Evolutionary conservation across 2,329 filamentous ascomycete species (phyloP).

Genomic region (Ophiostoma fasciatum): DNA sequence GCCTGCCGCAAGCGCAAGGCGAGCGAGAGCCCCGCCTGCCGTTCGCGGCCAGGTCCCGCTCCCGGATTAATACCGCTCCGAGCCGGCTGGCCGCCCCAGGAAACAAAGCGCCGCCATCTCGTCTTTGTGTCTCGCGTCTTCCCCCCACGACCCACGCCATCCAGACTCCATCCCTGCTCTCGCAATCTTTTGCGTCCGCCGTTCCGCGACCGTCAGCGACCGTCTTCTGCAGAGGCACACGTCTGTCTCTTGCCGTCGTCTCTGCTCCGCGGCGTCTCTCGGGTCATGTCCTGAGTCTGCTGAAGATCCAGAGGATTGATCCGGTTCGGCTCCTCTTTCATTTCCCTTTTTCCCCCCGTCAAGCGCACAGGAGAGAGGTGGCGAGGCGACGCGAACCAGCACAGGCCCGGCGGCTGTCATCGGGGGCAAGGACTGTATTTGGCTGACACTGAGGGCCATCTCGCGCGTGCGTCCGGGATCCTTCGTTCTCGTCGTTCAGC

Average conservation of each 20-base stretch:
- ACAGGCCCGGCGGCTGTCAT: background rate
- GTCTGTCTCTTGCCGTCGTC: background rate
- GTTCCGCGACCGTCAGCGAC: too few relatives aligned
- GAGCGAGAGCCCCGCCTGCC: slow-evolving; percentile 2
- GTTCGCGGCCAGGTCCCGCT: background rate
- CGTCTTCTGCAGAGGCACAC: too few relatives aligned
- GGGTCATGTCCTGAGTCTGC: slow-evolving; percentile 13
- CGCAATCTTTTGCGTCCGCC: too few relatives aligned
- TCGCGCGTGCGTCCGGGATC: background rate
- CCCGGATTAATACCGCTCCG: slow-evolving; percentile 4
- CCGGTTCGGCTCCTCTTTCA: slow-evolving; percentile 16
- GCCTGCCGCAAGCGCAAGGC: background rate
- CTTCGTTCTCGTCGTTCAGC: slow-evolving; percentile 14
- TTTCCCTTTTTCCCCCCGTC: background rate
- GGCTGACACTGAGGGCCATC: slow-evolving; percentile 10
- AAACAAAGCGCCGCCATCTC: too few relatives aligned
- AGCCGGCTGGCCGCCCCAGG: background rate
- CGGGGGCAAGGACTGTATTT: slow-evolving; percentile 1
- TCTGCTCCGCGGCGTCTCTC: slow-evolving; percentile 1
- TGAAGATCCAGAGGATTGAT: slow-evolving; percentile 16
- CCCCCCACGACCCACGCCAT: background rate
- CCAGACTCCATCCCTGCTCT: too few relatives aligned
- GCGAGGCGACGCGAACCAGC: too few relatives aligned
- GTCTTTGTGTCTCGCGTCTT: too few relatives aligned
- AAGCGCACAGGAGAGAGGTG: background rate